Evolutionary conservation across 164 flowering plant genomes (phyloP), one percentile per base, ranked within the genome.

Genomic region (Umbilicus rupestris): DNA sequence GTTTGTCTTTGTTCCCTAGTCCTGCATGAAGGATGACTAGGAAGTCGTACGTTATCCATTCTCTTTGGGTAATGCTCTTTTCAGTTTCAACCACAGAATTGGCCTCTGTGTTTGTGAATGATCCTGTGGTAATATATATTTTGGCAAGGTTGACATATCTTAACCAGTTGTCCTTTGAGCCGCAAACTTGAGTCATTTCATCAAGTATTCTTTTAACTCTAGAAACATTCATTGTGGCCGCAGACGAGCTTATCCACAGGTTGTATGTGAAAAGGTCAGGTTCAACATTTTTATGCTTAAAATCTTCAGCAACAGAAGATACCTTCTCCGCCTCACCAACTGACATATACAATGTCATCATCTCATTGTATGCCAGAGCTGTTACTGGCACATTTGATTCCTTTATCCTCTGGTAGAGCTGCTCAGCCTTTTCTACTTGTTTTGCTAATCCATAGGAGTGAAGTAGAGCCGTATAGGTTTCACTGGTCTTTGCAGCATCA

Each of bases 331-430:
- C 79, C 52, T 82, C 86, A 65, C 94, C 89, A 37, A 82, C 86
- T 47, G 97, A 91, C 82, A 83, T 83, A 78, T 89, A 94, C 50
- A 95, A 67, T 42, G 97, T 89, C 99, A 92, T 95, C 80, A 92
- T 81, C 82, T 92, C 97, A 73, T 94, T 94, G 79, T 81, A 92
- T n/a, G 80, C 71, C 62, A 92, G 73, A 55, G 85, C 85, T 74
- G n/a, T 75, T 37, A 85, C 72, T n/a, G 85, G 49, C 44, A 85
- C 67, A 50, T 77, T 73, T 57, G 79, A 79, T 62, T 66, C 79
- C 75, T 80, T 84, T 39, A 87, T 84, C 69, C 77, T 80, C 52
- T 79, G 75, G 71, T 74, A 87, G 28, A 92, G 82, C 16, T 68
- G 65, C 78, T 89, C 97, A 2, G 92, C 97, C 67, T 78, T 82